Conservation (phyloP, 2,329 filamentous ascomycete genomes). For the Talaromyces sp. region DNA sequence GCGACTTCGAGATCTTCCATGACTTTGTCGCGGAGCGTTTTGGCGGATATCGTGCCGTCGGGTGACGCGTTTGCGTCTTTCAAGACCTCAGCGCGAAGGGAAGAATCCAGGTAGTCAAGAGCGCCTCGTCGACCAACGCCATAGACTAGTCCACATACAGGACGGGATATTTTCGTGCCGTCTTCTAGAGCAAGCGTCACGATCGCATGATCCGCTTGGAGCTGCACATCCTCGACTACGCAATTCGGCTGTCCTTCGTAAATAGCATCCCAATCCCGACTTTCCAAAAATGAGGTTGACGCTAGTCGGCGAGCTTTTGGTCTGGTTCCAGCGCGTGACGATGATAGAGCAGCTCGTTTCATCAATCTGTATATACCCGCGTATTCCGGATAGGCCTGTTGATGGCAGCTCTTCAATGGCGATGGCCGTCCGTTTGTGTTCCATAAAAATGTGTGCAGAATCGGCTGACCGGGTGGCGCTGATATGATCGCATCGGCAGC, state of each 20-base stretch:
- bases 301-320: constrained; percentile 33
- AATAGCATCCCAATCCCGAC: constrained; percentile 48
- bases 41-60: constrained; percentile 21
- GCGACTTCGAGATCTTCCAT: constrained; percentile 54
- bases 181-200: constrained; percentile 46
- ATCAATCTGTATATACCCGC: constrained; percentile 59
- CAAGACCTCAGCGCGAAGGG: constrained; percentile 49
- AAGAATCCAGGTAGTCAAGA: constrained; percentile 49
- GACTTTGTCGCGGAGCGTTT: constrained; percentile 53
- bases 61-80: constrained; percentile 14
- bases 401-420: constrained; percentile 57
- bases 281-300: constrained; percentile 46
- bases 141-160: constrained; percentile 52
- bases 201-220: constrained; percentile 29
- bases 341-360: constrained; percentile 49
- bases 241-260: constrained; percentile 59
- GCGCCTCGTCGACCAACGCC: constrained; percentile 57
- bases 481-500: constrained; percentile 61
- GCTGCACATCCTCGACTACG: constrained; percentile 42
- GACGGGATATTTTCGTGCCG: constrained; percentile 44
- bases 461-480: constrained; percentile 47
- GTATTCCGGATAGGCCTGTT: constrained; percentile 61
- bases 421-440: constrained; percentile 54
- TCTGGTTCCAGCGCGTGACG: constrained; percentile 19
- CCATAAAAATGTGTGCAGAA: constrained; percentile 62